Evolutionary conservation across 495 filamentous ascomycete genomes (phyloP), one percentile per base, ranked within the genome.

Genomic region (Endocarpon pusillum): DNA sequence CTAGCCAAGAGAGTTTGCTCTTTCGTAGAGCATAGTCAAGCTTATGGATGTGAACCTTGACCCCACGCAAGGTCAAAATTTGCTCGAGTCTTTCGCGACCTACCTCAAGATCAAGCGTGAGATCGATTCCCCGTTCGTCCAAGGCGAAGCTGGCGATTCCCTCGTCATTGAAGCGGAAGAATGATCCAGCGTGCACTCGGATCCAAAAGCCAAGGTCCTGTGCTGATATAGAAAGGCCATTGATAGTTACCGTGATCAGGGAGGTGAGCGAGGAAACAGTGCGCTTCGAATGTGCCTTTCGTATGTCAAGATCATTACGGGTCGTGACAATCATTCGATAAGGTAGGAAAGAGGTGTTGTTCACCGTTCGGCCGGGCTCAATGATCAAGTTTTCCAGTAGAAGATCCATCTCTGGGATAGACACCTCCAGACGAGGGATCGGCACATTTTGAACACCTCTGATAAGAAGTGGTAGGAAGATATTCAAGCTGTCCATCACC

Each of bases 331-430:
- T 73, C 35, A 94, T 64, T 24, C 74, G 70, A 53, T 81, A 86
- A 0, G 87, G 87, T 10, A 94, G 69, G 66, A 96, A 94, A 0
- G 84, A 93, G 2, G 78, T 76, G 40, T 73, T 66, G 48, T 93
- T 89, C 42, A 93, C 66, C 2, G 83, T 89, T 21, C 59, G 63
- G 15, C 87, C 87, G 0, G 87, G 87, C 42, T 96, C 85, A 22
- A 96, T 61, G 33, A 96, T 77, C 24, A 96, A 61, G 36, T 89
- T 94, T 44, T 94, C 87, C 5, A 96, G 56, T 1, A 96, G 59
- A 8, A 96, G 68, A 42, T 92, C 84, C 41, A 92, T 58, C 33
- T 79, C 71, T 1, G 83, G 87, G 3, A 79, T 75, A 1, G 81
- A 76, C 4, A 94, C 57, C 44, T 93, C 87, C 22, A 94, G 58